phyloP scores from a whole-genome alignment of 495 filamentous ascomycete genomes.

The Evansstolkia leycettana region DNA sequence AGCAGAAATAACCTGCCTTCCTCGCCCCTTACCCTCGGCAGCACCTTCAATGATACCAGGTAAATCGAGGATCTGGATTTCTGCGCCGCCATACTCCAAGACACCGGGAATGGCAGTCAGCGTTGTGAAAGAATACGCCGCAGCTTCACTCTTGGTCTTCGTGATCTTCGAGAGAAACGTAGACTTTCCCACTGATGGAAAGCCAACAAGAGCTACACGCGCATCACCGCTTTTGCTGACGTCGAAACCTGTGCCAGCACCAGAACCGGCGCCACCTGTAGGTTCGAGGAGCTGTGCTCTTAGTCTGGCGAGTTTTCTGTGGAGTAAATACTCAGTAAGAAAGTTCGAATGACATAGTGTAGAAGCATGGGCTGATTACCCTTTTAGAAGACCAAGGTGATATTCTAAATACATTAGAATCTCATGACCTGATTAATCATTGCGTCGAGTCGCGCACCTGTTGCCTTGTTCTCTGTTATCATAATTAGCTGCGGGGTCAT shows the following conservation, averaged over 20 bases:
- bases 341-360: neutral
- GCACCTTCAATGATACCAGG: slow-evolving; percentile 99
- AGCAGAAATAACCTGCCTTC: slow-evolving; percentile 95
- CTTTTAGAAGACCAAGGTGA: slow-evolving; percentile 95
- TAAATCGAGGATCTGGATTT: slow-evolving; percentile 96
- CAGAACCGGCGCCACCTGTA: slow-evolving; percentile 57
- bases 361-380: slow-evolving; percentile 36
- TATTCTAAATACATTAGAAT: slow-evolving; percentile 54
- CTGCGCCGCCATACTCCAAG: slow-evolving; percentile 93
- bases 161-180: slow-evolving; percentile 98
- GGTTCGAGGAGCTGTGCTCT: slow-evolving; percentile 94
- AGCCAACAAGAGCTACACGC: slow-evolving; percentile 92
- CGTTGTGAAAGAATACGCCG: slow-evolving; percentile 95
- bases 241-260: slow-evolving; percentile 78
- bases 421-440: neutral
- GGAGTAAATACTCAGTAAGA: slow-evolving; percentile 3
- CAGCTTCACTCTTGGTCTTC: slow-evolving; percentile 94
- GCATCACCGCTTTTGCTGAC: slow-evolving; percentile 96
- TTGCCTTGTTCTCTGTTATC: slow-evolving; percentile 92
- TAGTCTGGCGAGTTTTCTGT: slow-evolving; percentile 88
- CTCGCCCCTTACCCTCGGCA: slow-evolving; percentile 89
- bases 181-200: slow-evolving; percentile 97
- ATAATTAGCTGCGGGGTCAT: slow-evolving; percentile 22
- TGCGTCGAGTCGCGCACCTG: slow-evolving; percentile 45
- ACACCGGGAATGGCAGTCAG: slow-evolving; percentile 97